phyloP scores from a whole-genome alignment of 208 protist genomes.

The Tritrichomonas foetus region DNA sequence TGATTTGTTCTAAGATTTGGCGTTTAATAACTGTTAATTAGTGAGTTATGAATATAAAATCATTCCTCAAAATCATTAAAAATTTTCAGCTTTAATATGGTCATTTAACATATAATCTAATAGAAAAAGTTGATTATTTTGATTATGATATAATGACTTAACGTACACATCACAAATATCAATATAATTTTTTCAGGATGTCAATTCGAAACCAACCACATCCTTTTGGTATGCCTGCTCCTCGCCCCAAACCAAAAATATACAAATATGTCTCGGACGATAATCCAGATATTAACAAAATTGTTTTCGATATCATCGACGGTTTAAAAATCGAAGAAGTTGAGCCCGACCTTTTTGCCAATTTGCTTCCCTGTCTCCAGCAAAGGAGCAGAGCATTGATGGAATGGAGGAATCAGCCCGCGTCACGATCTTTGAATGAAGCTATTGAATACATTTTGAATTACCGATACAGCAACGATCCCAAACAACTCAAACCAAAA shows the following conservation, averaged over 20 bases:
- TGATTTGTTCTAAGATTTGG: too few relatives aligned
- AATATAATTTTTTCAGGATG: too few relatives aligned
- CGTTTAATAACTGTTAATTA: too few relatives aligned
- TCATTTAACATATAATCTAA: too few relatives aligned
- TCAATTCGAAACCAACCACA: too few relatives aligned
- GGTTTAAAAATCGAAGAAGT: background rate
- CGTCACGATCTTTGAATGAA: background rate
- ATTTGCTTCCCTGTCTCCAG: background rate
- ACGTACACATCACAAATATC: too few relatives aligned
- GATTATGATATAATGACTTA: too few relatives aligned
- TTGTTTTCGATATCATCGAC: background rate
- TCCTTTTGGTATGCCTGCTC: too few relatives aligned
- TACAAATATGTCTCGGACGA: background rate
- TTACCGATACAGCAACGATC: background rate
- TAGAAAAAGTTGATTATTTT: too few relatives aligned
- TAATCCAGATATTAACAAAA: background rate
- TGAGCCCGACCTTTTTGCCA: background rate
- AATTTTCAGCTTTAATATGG: too few relatives aligned
- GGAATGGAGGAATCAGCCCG: conserved; percentile 25
- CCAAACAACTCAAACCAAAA: background rate
- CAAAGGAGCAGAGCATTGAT: background rate
- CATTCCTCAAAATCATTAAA: too few relatives aligned
- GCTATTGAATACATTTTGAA: background rate
- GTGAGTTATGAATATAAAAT: too few relatives aligned
- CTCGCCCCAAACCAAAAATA: background rate